Base-by-base conservation (phyloP, 331 rosid genomes). In the Erythrophleum ivorense region DNA sequence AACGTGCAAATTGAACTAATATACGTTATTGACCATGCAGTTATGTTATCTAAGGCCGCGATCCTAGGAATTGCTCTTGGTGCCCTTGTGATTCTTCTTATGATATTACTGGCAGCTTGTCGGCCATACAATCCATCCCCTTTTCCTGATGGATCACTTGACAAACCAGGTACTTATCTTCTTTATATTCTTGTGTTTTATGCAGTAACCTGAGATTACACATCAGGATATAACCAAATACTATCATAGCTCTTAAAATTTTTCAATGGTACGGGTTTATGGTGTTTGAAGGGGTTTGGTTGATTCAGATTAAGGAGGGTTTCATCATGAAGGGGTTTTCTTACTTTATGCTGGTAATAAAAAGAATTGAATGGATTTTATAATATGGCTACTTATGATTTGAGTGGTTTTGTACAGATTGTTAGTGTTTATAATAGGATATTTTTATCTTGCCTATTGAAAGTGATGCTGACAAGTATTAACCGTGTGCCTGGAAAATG, bases 1-100 rank as follows among this genome's bases (percentile, higher is more conserved):
- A 60, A 36, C 4, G 0, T 64, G 72, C 65, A 50, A 31, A 71
- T 59, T 59, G 60, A 60, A 71, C 43, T 82, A 49, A 79, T 58
- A 31, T 24, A 40, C 81, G 63, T 24, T 64, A 21, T 72, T 85
- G 53, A 52, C 12, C 55, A 9, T 78, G 87, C 87, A 97, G 99
- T 89, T 64, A 86, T 88, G n/a, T 76, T 97, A 80, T 90, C 99
- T 11, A 97, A 94, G 91, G 97, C 93, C 0, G 98, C 97, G 70
- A 97, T 97, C 79, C 88, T 97, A 6, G 99, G 99, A 66, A 97
- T 97, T 62, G 93, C 97, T 63, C 98, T 97, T 60, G 99, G 99
- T 14, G 97, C 92, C 76, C 92, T 97, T 21, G 94, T 91, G 54
- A 90, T 94, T 86, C 97, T 97, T 86, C 95, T 97, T 75, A 88